These are phyloP conservation scores for Climacium dendroides DNA, from an alignment of 225 moss, liverwort and hornwort species.

Conservation along the genomic window DNA sequence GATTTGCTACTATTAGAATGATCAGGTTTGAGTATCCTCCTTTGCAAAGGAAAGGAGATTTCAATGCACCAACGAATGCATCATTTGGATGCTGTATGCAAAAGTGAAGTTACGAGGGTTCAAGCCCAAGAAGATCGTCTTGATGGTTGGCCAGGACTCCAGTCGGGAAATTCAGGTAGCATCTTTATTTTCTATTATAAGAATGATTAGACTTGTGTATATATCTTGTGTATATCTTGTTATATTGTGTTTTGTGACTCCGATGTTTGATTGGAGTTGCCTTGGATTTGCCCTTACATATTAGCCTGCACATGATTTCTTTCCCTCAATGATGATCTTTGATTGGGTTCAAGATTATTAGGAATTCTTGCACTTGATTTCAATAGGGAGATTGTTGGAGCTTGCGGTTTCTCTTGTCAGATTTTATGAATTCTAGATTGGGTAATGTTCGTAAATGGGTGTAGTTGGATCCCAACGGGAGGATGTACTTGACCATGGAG, in stretches of 20 bases:
- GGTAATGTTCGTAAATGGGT: not conserved
- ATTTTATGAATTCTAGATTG: not conserved
- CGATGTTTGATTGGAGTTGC: not conserved
- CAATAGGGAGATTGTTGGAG: not conserved
- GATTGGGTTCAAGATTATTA: not conserved
- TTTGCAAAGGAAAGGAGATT: not conserved
- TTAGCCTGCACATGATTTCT: not conserved
- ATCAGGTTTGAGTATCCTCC: not conserved
- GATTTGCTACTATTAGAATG: not conserved
- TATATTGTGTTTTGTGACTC: not conserved
- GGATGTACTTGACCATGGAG: conserved; percentile 57
- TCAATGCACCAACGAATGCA: not conserved
- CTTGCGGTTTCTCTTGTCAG: not conserved
- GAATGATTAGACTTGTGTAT: too few relatives aligned
- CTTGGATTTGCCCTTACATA: not conserved
- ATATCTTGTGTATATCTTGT: too few relatives aligned
- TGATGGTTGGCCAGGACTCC: too few relatives aligned
- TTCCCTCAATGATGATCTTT: not conserved
- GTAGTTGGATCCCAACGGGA: conserved; percentile 69
- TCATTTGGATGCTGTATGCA: not conserved
- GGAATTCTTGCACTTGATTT: not conserved
- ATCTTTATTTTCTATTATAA: too few relatives aligned
- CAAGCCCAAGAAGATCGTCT: too few relatives aligned
- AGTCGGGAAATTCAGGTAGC: too few relatives aligned
- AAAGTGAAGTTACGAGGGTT: not conserved